These are phyloP conservation scores for Tetradesmus lagerheimii DNA, from an alignment of 139 green algal genomes.

Conservation along the genomic window DNA sequence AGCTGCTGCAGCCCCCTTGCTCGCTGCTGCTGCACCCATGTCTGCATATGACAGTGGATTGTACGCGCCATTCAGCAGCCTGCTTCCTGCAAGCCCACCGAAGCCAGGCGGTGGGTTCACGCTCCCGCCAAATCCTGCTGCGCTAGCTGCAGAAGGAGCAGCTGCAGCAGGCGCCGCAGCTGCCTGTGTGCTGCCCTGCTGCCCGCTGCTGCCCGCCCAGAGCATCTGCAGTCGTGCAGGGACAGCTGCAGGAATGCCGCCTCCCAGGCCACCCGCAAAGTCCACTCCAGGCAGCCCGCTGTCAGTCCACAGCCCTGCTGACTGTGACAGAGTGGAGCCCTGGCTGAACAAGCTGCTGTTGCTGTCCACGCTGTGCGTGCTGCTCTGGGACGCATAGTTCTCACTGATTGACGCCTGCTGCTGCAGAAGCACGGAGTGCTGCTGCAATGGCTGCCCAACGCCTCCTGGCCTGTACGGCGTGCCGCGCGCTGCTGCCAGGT, in stretches of 20 bases:
- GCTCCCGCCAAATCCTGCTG: neutral
- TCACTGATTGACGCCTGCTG: neutral
- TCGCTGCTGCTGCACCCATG: neutral
- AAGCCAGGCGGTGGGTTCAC: constrained; percentile 1
- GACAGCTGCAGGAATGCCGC: neutral
- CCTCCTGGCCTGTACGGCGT: neutral
- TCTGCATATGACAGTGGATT: constrained; percentile 9
- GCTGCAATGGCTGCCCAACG: neutral
- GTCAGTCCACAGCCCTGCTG: constrained; percentile 34
- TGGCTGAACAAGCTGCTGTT: constrained; percentile 47
- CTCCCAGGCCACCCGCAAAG: neutral
- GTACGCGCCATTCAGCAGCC: constrained; percentile 30
- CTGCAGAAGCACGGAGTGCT: neutral
- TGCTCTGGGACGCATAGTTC: constrained; percentile 31
- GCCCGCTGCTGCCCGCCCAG: constrained; percentile 33
- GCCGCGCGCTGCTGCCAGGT: neutral
- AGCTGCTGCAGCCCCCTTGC: neutral
- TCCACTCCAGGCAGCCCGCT: constrained; percentile 38
- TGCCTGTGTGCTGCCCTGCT: neutral
- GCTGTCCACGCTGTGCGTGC: constrained; percentile 49
- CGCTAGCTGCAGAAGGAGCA: neutral
- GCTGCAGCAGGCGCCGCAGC: neutral
- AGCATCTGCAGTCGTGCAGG: constrained; percentile 46
- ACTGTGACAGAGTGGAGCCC: constrained; percentile 13
- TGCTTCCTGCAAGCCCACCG: constrained; percentile 12